Base-by-base conservation (phyloP, 768 basidiomycete genomes). In the Tulasnella sp. region DNA sequence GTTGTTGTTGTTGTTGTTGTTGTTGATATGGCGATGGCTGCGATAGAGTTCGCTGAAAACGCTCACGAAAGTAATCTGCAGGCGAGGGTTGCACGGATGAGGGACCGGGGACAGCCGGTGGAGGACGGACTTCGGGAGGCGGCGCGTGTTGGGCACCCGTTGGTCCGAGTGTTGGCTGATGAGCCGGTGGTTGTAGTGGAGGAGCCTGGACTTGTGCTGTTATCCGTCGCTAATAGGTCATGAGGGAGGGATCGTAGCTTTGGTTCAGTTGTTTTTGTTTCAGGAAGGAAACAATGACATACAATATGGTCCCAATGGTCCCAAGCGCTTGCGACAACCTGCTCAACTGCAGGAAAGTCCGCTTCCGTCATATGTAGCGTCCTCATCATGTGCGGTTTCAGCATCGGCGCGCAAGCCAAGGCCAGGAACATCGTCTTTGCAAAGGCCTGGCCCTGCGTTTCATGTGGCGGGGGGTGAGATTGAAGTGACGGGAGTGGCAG, bases 241-340 rank as follows among this genome's bases (percentile, higher is more conserved):
- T 43, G 11, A 43, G 31, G 38, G 27, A 1, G 22, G 19, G 51
- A 30, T 15, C 24, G 15, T 53, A 34, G 17, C 51, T 53, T 21
- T n/a, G n/a, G n/a, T n/a, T n/a, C n/a, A n/a, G n/a, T n/a, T n/a
- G n/a, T n/a, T n/a, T n/a, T 22, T 21, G 25, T 17, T 2, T 30
- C 24, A 19, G 19, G 24, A 30, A 17, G 29, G 10, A 9, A 25
- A 10, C 19, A 9, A 21, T 12, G 1, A 22, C 53, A 22, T 66
- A 88, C 87, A 69, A 84, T 83, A 64, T 82, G 80, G 65, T 90
- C 83, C 88, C 88, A 91, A 42, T 85, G 83, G 60, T 91, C 88
- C 78, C 86, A 91, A 17, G 87, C 87, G 46, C 85, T 82, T 4
- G 88, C 87, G 48, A 91, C 83, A 64, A 87, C 74, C 25, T 86